These are phyloP conservation scores for Penicillium salamii DNA, from an alignment of 495 filamentous ascomycete genomes.

Conservation along the genomic window DNA sequence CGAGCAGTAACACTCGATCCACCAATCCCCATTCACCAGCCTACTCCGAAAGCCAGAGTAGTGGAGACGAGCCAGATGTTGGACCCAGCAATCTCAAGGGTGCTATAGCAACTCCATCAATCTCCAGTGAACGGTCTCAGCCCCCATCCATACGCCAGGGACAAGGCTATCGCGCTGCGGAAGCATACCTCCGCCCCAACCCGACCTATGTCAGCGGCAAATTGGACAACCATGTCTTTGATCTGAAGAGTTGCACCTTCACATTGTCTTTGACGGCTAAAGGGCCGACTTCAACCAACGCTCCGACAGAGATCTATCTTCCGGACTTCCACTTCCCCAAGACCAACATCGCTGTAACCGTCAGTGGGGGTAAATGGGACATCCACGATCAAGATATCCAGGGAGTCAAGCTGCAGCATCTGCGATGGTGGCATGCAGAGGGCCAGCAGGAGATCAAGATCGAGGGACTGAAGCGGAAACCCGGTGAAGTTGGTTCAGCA, in stretches of 20 bases:
- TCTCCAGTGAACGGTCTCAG: conserved; percentile 56
- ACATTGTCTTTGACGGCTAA: conserved; percentile 59
- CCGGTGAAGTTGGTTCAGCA: conserved; percentile 33
- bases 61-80: conserved; percentile 54
- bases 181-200: conserved; percentile 85
- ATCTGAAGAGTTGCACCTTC: conserved; percentile 73
- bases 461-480: conserved; percentile 66
- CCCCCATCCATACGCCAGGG: conserved; percentile 41
- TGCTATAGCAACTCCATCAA: conserved; percentile 68
- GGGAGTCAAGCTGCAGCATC: conserved; percentile 62
- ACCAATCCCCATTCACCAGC: conserved; percentile 53
- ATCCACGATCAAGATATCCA: conserved; percentile 69
- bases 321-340: conserved; percentile 93
- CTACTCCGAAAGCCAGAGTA: conserved; percentile 55
- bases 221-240: conserved; percentile 69
- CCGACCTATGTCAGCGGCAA: conserved; percentile 72
- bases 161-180: conserved; percentile 81
- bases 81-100: conserved; percentile 70
- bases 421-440: conserved; percentile 88
- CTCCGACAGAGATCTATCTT: conserved; percentile 80
- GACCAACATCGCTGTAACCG: conserved; percentile 61
- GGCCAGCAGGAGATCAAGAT: conserved; percentile 80
- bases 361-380: conserved; percentile 86
- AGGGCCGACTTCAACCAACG: conserved; percentile 48
- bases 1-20: conserved; percentile 26